These are phyloP conservation scores for Dendrostoma leiphaemia DNA, from an alignment of 2,329 filamentous ascomycete species.

Conservation along the genomic window DNA sequence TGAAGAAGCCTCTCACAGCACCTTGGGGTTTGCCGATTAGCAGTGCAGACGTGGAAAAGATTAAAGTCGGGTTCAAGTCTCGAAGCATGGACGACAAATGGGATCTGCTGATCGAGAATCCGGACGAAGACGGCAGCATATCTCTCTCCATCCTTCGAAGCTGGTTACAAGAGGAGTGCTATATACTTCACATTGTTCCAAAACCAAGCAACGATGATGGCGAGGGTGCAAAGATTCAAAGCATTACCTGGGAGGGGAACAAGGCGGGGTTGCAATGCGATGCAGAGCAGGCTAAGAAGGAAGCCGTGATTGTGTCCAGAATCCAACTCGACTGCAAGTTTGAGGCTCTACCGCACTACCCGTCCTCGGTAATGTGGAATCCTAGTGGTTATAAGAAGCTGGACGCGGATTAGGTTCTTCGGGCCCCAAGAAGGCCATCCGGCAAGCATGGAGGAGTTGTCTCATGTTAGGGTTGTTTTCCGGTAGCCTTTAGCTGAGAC, in stretches of 20 bases:
- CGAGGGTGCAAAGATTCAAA: slow-evolving; percentile 7
- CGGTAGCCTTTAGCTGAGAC: background rate
- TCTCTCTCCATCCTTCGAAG: slow-evolving; percentile 23
- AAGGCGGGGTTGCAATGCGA: slow-evolving; percentile 17
- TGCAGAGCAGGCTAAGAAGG: slow-evolving; percentile 24
- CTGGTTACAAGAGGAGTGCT: slow-evolving; percentile 22
- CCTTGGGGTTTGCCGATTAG: slow-evolving; percentile 22
- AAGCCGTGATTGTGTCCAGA: slow-evolving; percentile 23
- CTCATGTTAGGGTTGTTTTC: background rate
- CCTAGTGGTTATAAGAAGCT: slow-evolving; percentile 13
- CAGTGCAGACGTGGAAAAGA: slow-evolving; percentile 24
- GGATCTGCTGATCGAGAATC: slow-evolving; percentile 22
- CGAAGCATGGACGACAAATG: slow-evolving; percentile 24
- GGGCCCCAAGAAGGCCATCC: too few relatives aligned
- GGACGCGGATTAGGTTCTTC: background rate
- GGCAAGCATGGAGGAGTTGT: background rate
- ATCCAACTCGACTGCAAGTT: slow-evolving; percentile 21
- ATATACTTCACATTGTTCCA: slow-evolving; percentile 17
- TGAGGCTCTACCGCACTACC: slow-evolving; percentile 20
- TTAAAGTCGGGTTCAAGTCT: slow-evolving; percentile 23
- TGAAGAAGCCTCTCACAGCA: slow-evolving; percentile 19
- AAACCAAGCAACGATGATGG: background rate
- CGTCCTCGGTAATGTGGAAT: slow-evolving; percentile 20
- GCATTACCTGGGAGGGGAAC: slow-evolving; percentile 23
- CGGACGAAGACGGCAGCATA: slow-evolving; percentile 20